These are phyloP conservation scores for Mangifera indica DNA, from an alignment of 345 rosid genomes.

Conservation along the genomic window DNA sequence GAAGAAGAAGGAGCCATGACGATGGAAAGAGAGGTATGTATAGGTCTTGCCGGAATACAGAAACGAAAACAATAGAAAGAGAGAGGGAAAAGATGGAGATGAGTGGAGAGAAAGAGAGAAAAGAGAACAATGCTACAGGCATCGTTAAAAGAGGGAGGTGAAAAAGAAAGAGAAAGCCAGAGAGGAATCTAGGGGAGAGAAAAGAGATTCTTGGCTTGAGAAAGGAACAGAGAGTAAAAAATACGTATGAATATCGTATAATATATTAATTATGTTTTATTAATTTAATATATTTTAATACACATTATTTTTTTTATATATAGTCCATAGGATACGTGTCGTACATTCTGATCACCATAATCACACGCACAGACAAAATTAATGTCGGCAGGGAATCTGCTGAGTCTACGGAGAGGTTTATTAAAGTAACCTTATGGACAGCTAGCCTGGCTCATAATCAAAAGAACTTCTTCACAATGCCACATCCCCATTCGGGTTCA, in stretches of 20 bases:
- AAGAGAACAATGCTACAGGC: slow-evolving; percentile 27
- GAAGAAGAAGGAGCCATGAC: slow-evolving; percentile 61
- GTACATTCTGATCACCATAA: too few relatives aligned
- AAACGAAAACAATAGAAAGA: slow-evolving; percentile 36
- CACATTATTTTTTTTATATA: too few relatives aligned
- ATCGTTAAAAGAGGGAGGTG: slow-evolving; percentile 30
- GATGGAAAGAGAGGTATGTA: neutral
- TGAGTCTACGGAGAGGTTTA: too few relatives aligned
- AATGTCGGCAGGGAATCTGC: slow-evolving; percentile 35
- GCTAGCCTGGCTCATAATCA: slow-evolving; percentile 18
- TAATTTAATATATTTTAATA: too few relatives aligned
- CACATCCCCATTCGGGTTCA: neutral
- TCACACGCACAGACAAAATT: neutral
- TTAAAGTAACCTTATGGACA: too few relatives aligned
- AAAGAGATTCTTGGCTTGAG: slow-evolving; percentile 82
- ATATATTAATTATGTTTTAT: too few relatives aligned
- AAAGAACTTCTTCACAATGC: too few relatives aligned
- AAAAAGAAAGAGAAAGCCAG: slow-evolving; percentile 11
- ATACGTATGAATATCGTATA: too few relatives aligned
- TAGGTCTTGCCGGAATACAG: neutral
- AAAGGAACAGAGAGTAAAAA: too few relatives aligned
- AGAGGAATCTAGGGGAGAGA: slow-evolving; percentile 46
- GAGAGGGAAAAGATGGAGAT: slow-evolving; percentile 20
- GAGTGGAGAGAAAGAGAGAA: slow-evolving; percentile 15
- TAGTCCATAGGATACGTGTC: too few relatives aligned